Evolutionary conservation across 2,329 filamentous ascomycete genomes (phyloP), one percentile per base, ranked within the genome.

Genomic region (Fusarium coicis): DNA sequence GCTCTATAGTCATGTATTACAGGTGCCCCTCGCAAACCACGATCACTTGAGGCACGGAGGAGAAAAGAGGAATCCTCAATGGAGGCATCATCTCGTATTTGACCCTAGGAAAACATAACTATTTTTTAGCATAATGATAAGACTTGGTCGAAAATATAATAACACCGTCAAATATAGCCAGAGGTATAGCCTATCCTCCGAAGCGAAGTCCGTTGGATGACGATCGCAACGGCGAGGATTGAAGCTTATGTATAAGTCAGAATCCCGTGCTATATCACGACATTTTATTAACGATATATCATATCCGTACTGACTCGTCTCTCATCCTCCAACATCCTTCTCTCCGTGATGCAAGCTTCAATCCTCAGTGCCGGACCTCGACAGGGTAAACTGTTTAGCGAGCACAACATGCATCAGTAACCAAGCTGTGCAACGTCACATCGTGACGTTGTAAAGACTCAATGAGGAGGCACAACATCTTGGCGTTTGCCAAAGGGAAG

Each of bases 401-500:
- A 23, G 44, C 59, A 46, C 44, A 53, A 49, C 40, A 46, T 43
- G n/a, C 21, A 40, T 42, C n/a, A 55, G 36, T 56, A 37, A n/a
- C 21, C 42, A 61, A 59, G 46, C 40, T 14, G 47, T 23, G 32
- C 46, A 71, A 58, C 56, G 68, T 71, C 46, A 72, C 68, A 72
- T 68, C 50, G 49, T 32, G 37, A 21, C 37, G 18, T 47, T 15
- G 46, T n/a, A 49, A 30, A 32, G 30, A 18, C 50, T 56, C 23
- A 32, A 55, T 40, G 52, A 32, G 58, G 32, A 32, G 37, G 39
- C n/a, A 40, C 23, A 26, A 23, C 30, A 21, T 37, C 55, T 37
- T 58, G 55, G 55, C 42, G 32, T 30, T 37, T 50, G 21, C n/a
- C 15, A 50, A 21, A 37, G 30, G 10, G 12, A 50, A 23, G 23